Evolutionary conservation across 2,329 filamentous ascomycete species (phyloP).

Genomic region (Aureobasidium sp.): DNA sequence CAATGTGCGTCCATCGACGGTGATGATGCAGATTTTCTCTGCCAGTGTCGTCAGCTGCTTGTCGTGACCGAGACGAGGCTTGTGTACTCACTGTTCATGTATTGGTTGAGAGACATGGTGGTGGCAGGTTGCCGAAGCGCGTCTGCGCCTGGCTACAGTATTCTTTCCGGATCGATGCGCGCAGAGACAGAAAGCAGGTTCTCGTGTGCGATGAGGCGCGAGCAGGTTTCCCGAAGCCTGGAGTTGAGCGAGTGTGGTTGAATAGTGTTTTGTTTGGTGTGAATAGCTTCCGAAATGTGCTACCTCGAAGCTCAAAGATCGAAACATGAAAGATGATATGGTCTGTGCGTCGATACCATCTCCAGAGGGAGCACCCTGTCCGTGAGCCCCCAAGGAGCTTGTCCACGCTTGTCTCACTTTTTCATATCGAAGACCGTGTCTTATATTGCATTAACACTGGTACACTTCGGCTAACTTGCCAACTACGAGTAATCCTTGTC

Average conservation of each 20-base stretch:
- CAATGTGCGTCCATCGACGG: constrained; percentile 76
- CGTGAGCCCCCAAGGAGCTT: neutral
- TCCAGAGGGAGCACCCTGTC: neutral
- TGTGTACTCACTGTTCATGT: constrained; percentile 31
- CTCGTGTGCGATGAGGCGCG: neutral
- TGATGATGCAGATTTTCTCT: constrained; percentile 91
- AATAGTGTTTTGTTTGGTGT: neutral
- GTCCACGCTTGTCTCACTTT: neutral
- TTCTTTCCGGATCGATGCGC: neutral
- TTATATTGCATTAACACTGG: neutral
- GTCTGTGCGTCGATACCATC: neutral
- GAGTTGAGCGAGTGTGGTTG: neutral
- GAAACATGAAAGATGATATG: neutral
- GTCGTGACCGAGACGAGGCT: neutral
- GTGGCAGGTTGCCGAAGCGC: constrained; percentile 10
- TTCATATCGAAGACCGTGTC: neutral
- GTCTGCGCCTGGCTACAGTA: constrained; percentile 12
- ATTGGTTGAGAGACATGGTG: constrained; percentile 34
- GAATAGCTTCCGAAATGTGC: neutral
- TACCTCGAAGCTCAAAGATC: neutral
- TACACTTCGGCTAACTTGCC: neutral
- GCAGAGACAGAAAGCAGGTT: neutral
- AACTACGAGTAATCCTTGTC: neutral
- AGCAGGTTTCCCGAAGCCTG: neutral
- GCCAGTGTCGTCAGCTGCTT: constrained; percentile 25